These are phyloP conservation scores for Lactarius sanguifluus DNA, from an alignment of 768 basidiomycete species.

Conservation along the genomic window DNA sequence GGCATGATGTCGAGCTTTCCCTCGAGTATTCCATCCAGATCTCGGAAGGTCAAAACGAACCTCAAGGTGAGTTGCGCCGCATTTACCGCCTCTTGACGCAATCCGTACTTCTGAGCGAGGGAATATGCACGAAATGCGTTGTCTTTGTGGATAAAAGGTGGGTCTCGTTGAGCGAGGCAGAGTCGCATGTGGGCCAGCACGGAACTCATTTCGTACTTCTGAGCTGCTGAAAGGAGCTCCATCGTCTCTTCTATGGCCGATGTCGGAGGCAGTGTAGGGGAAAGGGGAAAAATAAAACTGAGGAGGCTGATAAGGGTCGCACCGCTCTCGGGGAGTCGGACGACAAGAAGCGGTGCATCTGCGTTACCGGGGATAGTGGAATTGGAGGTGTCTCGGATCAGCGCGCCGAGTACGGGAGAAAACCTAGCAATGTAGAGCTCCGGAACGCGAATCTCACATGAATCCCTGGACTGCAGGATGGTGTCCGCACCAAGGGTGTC, in stretches of 20 bases:
- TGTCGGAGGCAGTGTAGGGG: not conserved
- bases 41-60: not conserved
- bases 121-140: slow-evolving; percentile 2
- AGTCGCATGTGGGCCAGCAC: slow-evolving; percentile 6
- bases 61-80: not conserved
- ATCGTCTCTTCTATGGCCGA: not conserved
- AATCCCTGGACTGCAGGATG: slow-evolving; percentile 44
- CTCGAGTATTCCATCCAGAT: not conserved
- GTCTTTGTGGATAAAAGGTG: not conserved
- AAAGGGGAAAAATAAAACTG: slow-evolving; percentile 7
- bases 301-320: slow-evolving; percentile 8
- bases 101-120: slow-evolving; percentile 9
- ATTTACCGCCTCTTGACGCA: slow-evolving; percentile 1
- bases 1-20: not conserved
- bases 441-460: slow-evolving; percentile 44
- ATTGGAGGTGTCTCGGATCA: slow-evolving; percentile 26
- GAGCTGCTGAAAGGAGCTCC: slow-evolving; percentile 13
- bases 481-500: slow-evolving; percentile 44
- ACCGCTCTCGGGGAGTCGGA: not conserved
- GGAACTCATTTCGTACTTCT: slow-evolving; percentile 7
- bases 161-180: not conserved
- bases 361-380: not conserved
- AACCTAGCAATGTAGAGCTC: slow-evolving; percentile 44
- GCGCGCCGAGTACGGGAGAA: slow-evolving; percentile 40
- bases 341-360: not conserved